Conservation (phyloP, 2,329 filamentous ascomycete species). For the Aspergillus sp. region DNA sequence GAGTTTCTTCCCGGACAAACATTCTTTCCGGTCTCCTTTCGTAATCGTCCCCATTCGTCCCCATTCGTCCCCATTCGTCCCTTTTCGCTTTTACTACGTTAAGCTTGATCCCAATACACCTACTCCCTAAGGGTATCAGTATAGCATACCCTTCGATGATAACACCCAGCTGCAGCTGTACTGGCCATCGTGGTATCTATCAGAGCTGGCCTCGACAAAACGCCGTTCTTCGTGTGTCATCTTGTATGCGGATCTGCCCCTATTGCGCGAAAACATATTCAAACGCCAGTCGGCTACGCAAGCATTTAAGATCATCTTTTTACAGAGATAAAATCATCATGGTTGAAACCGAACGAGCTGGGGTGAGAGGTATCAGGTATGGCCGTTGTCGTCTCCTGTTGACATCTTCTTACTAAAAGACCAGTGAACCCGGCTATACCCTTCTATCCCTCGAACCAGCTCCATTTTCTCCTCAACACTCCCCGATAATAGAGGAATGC, state of each 20-base stretch:
- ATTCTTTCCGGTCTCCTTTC: neutral
- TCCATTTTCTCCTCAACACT: neutral
- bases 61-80: neutral
- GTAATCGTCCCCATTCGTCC: neutral
- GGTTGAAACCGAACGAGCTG: slow-evolving; percentile 1
- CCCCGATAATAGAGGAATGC: neutral
- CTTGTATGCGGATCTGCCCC: neutral
- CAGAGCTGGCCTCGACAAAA: neutral
- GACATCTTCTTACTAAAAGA: neutral
- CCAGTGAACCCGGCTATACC: neutral
- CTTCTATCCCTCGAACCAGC: neutral
- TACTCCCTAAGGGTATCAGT: neutral
- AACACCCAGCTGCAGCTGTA: neutral
- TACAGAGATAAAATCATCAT: neutral
- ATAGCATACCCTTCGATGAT: neutral
- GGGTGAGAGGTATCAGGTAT: neutral
- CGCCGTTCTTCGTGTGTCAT: neutral
- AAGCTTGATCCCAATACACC: neutral
- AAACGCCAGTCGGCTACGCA: neutral
- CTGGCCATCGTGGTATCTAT: neutral
- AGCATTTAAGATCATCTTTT: neutral
- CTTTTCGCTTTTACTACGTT: neutral
- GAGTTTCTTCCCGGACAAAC: neutral
- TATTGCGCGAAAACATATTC: neutral
- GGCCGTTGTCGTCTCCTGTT: neutral